Conservation (phyloP, 129 eudicot genomes). For the Deinandra increscens region DNA sequence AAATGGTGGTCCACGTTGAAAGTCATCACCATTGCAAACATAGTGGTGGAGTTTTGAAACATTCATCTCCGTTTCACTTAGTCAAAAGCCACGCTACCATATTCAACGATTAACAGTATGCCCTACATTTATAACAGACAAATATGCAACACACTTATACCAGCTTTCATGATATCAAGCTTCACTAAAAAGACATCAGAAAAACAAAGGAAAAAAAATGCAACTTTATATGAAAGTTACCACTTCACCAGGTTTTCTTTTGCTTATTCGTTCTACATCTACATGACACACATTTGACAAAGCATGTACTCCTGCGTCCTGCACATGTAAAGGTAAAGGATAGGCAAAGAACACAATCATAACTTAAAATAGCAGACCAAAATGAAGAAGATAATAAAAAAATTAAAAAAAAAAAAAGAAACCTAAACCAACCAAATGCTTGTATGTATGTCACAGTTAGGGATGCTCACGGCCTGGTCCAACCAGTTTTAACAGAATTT, state of each 20-base stretch:
- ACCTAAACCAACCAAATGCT: neutral
- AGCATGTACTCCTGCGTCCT: constrained; percentile 99
- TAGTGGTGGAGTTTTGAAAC: neutral
- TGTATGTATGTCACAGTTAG: neutral
- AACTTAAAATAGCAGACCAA: neutral
- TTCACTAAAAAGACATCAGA: constrained; percentile 10
- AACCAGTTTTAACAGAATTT: too few species aligned
- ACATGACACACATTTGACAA: constrained; percentile 94
- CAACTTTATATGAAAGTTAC: constrained; percentile 36
- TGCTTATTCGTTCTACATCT: constrained; percentile 91
- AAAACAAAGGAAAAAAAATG: neutral
- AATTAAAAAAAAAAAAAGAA: too few species aligned
- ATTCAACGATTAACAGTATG: neutral
- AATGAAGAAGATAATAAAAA: neutral
- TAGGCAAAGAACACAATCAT: constrained; percentile 3
- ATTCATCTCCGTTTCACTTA: neutral
- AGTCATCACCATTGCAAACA: neutral
- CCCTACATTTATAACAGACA: constrained; percentile 5
- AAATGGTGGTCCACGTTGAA: too few species aligned
- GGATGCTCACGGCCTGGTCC: too few species aligned
- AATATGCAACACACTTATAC: neutral
- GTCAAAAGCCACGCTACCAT: neutral
- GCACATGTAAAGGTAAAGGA: constrained; percentile 24
- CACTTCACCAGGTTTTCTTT: constrained; percentile 92
- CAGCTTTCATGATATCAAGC: neutral